A percentile compares a stretch with the other conserved stretches of the same genome.
Conservation (phyloP, 805 yeast species). For the Candida wancherniae region DNA sequence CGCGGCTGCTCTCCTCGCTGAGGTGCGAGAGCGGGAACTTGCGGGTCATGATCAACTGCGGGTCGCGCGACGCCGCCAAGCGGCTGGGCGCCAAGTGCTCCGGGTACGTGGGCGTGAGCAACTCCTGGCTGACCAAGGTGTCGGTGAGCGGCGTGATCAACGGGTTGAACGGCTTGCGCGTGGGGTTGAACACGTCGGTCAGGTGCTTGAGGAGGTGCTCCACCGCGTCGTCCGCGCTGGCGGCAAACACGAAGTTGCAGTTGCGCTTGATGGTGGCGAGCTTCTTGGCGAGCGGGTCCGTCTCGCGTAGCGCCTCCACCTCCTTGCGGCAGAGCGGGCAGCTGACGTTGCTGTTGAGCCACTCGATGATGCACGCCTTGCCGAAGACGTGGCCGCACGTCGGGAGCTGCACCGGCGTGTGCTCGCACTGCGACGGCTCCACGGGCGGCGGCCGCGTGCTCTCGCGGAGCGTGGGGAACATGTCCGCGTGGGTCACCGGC, state of each 20-base stretch:
- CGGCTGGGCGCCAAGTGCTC: not conserved
- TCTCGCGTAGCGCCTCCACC: conserved; percentile 11
- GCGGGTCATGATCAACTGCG: conserved; percentile 14
- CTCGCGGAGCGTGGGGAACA: conserved; percentile 11
- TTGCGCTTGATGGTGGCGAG: conserved; percentile 8
- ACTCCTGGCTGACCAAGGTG: conserved; percentile 29
- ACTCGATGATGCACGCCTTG: conserved; percentile 16
- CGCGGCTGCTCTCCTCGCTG: conserved; percentile 1
- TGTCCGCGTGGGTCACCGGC: conserved; percentile 6
- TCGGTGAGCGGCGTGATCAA: conserved; percentile 37
- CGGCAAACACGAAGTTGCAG: conserved; percentile 8
- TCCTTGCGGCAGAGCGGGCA: conserved; percentile 18
- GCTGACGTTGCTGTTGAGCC: conserved; percentile 15
- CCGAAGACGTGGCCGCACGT: conserved; percentile 16
- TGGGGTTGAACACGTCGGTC: conserved; percentile 37
- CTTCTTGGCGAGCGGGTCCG: conserved; percentile 8
- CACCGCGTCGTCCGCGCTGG: conserved; percentile 16
- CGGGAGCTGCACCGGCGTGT: conserved; percentile 16
- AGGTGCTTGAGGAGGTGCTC: conserved; percentile 25
- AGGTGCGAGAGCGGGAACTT: conserved; percentile 12
- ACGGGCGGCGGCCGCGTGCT: conserved; percentile 1
- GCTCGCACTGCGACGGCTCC: conserved; percentile 6
- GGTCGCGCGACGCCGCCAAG: conserved; percentile 6
- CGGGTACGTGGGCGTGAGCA: conserved; percentile 25
- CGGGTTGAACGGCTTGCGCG: conserved; percentile 32